phyloP scores from a whole-genome alignment of 768 basidiomycete species.

The Boletus subcaerulescens region DNA sequence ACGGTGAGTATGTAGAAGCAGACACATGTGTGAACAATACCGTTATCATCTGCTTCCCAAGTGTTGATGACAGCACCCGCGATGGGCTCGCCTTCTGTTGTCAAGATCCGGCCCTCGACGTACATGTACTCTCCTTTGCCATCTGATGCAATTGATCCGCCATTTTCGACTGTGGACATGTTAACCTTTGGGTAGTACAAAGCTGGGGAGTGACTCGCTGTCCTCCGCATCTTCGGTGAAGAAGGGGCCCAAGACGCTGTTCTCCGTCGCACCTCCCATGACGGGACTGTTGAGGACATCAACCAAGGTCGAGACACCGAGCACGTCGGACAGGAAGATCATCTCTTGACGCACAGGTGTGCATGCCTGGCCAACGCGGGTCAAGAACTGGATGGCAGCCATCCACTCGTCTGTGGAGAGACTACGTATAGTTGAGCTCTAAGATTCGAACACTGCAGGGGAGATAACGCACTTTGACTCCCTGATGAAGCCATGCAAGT shows the following conservation, averaged over 20 bases:
- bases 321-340: conserved; percentile 77
- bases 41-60: conserved; percentile 73
- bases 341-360: conserved; percentile 72
- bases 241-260: conserved; percentile 81
- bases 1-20: neutral
- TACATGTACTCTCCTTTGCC: conserved; percentile 85
- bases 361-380: conserved; percentile 68
- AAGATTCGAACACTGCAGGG: neutral
- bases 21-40: conserved; percentile 33
- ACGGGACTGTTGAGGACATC: conserved; percentile 71
- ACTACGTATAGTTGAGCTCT: conserved; percentile 22
- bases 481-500: conserved; percentile 70
- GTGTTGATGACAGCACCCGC: conserved; percentile 68
- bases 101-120: conserved; percentile 66
- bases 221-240: conserved; percentile 75
- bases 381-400: conserved; percentile 75
- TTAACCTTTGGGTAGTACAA: neutral
- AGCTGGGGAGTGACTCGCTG: conserved; percentile 38
- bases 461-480: conserved; percentile 54
- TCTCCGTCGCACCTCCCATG: conserved; percentile 61
- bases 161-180: conserved; percentile 48
- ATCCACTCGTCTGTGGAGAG: conserved; percentile 87
- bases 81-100: conserved; percentile 59
- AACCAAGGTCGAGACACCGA: conserved; percentile 77
- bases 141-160: conserved; percentile 81